These are phyloP conservation scores for Globisporangium parvum DNA, from an alignment of 352 stramenopile species.

Conservation along the genomic window DNA sequence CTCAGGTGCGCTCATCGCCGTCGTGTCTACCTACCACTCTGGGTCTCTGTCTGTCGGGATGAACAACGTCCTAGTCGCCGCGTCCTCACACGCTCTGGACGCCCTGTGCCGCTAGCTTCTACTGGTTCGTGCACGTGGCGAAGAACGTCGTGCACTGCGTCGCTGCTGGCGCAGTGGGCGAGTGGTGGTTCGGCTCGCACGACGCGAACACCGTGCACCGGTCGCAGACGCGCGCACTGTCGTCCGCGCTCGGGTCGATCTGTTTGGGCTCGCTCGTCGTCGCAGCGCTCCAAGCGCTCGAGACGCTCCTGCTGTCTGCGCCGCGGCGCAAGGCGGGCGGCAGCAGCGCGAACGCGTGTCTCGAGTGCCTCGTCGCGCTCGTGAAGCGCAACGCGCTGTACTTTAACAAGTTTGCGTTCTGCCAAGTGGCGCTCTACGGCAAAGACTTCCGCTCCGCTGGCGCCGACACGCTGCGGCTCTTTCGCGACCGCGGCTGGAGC, in stretches of 20 bases:
- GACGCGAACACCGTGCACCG: constrained; percentile 69
- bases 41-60: neutral
- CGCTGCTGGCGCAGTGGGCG: constrained; percentile 64
- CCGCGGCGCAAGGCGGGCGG: constrained; percentile 50
- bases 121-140: constrained; percentile 80
- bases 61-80: no score
- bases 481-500: constrained; percentile 76
- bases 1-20: constrained; percentile 40
- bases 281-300: constrained; percentile 54
- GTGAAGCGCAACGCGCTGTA: constrained; percentile 71
- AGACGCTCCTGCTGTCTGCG: constrained; percentile 61
- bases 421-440: constrained; percentile 80
- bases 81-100: no score
- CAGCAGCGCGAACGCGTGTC: constrained; percentile 63
- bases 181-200: constrained; percentile 83
- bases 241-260: constrained; percentile 78
- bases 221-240: constrained; percentile 52
- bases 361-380: constrained; percentile 75
- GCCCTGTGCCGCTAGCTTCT: constrained; percentile 35
- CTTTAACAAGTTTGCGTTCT: constrained; percentile 88
- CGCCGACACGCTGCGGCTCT: constrained; percentile 73
- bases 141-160: constrained; percentile 87
- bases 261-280: constrained; percentile 80
- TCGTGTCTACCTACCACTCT: neutral
- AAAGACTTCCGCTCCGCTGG: constrained; percentile 75